phyloP scores from a whole-genome alignment of 352 stramenopile species.

The Pythium folliculosum region DNA sequence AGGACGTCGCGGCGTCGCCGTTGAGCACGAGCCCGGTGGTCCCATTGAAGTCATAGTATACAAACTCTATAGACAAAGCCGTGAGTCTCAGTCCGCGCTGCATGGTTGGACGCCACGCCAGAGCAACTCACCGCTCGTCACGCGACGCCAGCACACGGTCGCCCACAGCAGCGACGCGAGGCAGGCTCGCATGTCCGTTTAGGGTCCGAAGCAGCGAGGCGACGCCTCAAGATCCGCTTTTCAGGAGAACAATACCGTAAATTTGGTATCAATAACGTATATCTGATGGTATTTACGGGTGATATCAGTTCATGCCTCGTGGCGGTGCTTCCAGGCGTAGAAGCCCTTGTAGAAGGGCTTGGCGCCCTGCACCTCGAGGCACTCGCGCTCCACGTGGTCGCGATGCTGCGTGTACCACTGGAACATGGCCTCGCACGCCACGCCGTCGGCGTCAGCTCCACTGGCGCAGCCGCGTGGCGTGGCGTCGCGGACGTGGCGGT shows the following conservation, averaged over 20 bases:
- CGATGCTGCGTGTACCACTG: conserved; percentile 52
- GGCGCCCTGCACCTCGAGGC: conserved; percentile 39
- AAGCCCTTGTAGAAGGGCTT: conserved; percentile 32
- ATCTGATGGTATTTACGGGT: background rate
- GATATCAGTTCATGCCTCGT: background rate
- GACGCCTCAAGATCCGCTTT: conserved; percentile 18
- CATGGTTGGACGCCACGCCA: too few relatives aligned
- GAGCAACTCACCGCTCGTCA: background rate
- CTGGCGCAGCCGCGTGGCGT: conserved; percentile 30
- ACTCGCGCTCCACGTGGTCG: conserved; percentile 47
- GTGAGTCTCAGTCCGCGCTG: background rate
- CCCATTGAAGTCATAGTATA: conserved; percentile 88
- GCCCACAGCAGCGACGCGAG: background rate
- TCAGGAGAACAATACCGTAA: background rate
- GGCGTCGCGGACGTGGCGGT: conserved; percentile 45
- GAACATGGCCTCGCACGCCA: conserved; percentile 43
- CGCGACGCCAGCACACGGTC: background rate
- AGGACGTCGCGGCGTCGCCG: conserved; percentile 76
- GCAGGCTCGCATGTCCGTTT: background rate
- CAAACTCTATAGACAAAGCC: conserved; percentile 49
- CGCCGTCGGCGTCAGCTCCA: background rate
- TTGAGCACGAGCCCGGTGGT: conserved; percentile 81
- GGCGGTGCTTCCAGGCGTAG: conserved; percentile 27
- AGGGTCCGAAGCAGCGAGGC: background rate
- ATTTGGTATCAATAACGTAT: conserved; percentile 5